Percentiles rank a stretch among this genome's conserved stretches.
Conservation (phyloP, 2,329 filamentous ascomycete species). For the Pyrenophora tritici-repentis region DNA sequence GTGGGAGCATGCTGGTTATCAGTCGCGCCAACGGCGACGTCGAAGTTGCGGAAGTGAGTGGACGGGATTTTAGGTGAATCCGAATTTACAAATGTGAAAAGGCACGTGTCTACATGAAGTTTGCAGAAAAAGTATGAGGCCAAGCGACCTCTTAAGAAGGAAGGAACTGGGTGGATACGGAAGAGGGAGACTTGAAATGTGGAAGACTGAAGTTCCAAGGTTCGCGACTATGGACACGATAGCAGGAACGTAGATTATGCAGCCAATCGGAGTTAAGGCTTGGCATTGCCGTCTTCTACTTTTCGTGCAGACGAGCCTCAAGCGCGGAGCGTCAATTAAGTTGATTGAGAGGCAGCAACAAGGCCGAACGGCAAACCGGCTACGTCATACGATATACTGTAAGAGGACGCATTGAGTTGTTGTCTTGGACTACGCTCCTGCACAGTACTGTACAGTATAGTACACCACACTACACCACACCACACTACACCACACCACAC, state of each 20-base stretch:
- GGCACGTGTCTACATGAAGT: conserved; percentile 20
- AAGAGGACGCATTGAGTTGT: conserved; percentile 28
- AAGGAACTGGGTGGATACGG: conserved; percentile 1
- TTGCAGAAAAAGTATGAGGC: conserved; percentile 5
- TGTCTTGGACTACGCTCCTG: conserved; percentile 8
- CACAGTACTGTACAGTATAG: no score
- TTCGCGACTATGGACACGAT: conserved; percentile 25
- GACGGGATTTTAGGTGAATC: conserved; percentile 20
- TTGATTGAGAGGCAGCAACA: conserved; percentile 17
- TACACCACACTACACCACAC: no score
- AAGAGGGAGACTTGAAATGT: conserved; percentile 10
- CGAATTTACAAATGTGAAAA: conserved; percentile 13
- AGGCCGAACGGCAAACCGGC: conserved; percentile 1
- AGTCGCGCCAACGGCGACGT: conserved; percentile 24
- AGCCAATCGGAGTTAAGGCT: conserved; percentile 37
- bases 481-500: background rate
- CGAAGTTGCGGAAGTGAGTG: conserved; percentile 22
- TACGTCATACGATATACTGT: background rate
- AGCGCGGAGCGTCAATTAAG: conserved; percentile 15
- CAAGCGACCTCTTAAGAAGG: conserved; percentile 7
- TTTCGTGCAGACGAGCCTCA: conserved; percentile 26
- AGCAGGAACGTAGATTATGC: conserved; percentile 26
- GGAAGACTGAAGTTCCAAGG: conserved; percentile 16
- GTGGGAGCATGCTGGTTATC: conserved; percentile 48
- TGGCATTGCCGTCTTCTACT: conserved; percentile 25